Conservation (phyloP, 129 eudicot species). For the Pittosporum tobira region DNA sequence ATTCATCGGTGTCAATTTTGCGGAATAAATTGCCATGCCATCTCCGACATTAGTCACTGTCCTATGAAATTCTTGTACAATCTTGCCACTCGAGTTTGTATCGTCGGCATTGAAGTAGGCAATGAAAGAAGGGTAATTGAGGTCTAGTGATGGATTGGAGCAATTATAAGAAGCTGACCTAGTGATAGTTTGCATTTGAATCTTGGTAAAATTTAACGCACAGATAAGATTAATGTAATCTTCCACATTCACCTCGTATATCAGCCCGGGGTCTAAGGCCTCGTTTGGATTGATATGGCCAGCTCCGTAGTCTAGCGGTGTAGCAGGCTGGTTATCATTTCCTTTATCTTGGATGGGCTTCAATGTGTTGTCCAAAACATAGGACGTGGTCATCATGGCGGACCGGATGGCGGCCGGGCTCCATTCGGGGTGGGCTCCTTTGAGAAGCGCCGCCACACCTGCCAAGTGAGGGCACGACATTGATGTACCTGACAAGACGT, state of each 20-base stretch:
- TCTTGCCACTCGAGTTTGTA: neutral
- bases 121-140: conserved; percentile 24
- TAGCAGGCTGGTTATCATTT: neutral
- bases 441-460: conserved; percentile 5
- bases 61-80: conserved; percentile 5
- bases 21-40: neutral
- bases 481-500: conserved; percentile 9
- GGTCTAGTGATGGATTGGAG: conserved; percentile 11
- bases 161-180: conserved; percentile 13
- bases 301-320: conserved; percentile 17
- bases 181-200: conserved; percentile 15
- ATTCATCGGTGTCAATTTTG: conserved; percentile 1
- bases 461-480: conserved; percentile 12
- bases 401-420: conserved; percentile 13
- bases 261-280: conserved; percentile 21
- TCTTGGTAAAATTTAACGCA: conserved; percentile 12
- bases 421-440: conserved; percentile 15
- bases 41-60: conserved; percentile 13
- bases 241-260: conserved; percentile 10
- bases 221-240: conserved; percentile 21
- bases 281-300: conserved; percentile 20
- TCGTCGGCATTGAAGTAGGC: conserved; percentile 2
- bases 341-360: conserved; percentile 11
- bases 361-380: conserved; percentile 4
- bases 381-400: conserved; percentile 13